A percentile compares a stretch with the other conserved stretches of the same genome.
Conservation (phyloP, 1,284 basidiomycete species). For the Takashimella koratensis region DNA sequence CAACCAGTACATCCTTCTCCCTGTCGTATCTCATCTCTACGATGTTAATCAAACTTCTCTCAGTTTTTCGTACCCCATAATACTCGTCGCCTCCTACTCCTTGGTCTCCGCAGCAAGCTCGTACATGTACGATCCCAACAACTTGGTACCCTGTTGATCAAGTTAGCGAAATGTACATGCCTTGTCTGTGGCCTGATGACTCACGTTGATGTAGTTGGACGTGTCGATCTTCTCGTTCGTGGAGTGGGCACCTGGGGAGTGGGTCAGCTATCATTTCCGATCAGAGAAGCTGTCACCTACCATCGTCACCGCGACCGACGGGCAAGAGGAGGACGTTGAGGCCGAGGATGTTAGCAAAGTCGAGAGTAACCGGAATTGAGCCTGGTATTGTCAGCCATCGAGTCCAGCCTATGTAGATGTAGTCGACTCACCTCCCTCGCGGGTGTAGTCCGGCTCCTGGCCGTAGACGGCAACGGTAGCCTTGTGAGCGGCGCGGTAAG, state of each 20-base stretch:
- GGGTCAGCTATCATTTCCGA: not conserved
- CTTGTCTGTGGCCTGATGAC: slow-evolving; percentile 2
- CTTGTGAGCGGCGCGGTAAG: slow-evolving; percentile 83
- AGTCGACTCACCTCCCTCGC: slow-evolving; percentile 63
- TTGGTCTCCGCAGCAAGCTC: slow-evolving; percentile 58
- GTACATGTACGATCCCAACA: slow-evolving; percentile 78
- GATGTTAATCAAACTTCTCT: too few species aligned
- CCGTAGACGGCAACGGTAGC: slow-evolving; percentile 72
- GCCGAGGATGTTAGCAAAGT: slow-evolving; percentile 83
- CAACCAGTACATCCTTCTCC: too few species aligned
- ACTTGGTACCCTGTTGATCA: slow-evolving; percentile 55
- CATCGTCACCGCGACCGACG: slow-evolving; percentile 91
- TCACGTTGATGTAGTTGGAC: slow-evolving; percentile 82
- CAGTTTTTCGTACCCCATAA: too few species aligned
- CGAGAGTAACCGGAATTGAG: slow-evolving; percentile 92
- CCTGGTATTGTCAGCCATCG: slow-evolving; percentile 50
- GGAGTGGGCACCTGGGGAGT: slow-evolving; percentile 56
- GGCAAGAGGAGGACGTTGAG: slow-evolving; percentile 74
- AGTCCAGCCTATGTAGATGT: not conserved
- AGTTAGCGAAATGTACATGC: slow-evolving; percentile 1
- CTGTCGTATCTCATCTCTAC: too few species aligned
- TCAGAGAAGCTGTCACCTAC: slow-evolving; percentile 67
- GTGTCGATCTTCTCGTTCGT: slow-evolving; percentile 96
- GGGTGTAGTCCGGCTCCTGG: slow-evolving; percentile 77
- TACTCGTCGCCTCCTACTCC: too few species aligned